Evolutionary conservation across 148 eudicot species (phyloP), one percentile per base, ranked within the genome.

Genomic region (Hydrangea macrophylla): DNA sequence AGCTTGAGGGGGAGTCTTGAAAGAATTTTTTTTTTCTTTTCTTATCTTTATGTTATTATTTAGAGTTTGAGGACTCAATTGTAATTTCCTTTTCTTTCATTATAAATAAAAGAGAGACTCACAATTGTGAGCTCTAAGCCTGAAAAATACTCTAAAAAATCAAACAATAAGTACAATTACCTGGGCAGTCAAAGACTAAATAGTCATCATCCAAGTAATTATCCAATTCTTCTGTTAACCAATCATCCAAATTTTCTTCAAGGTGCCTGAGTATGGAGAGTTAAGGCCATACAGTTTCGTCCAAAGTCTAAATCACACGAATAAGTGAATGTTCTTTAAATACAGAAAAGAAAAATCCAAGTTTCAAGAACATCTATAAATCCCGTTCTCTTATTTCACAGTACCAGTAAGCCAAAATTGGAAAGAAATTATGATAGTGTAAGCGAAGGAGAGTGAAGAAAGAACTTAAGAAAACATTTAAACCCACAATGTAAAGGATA

Each of bases 141-240:
- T n/a, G n/a, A n/a, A n/a, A n/a, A n/a, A n/a, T n/a, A n/a, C n/a
- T n/a, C n/a, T n/a, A n/a, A n/a, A n/a, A n/a, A n/a, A n/a, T n/a
- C n/a, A n/a, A n/a, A n/a, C 32, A 50, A 55, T 2, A 64, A 11
- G 30, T 26, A 31, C 22, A 60, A 23, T 10, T 74, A 84, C 88
- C 88, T 62, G 99, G 99, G 71, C 97, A 94, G 70, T 94, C 99
- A 64, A 94, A 94, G 58, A 94, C 84, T 69, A 94, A 68, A 70
- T 91, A 91, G 70, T 94, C 99, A 81, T 94, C 99, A 18, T 94
- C 99, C 65, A 81, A 55, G 70, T 85, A 90, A 70, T 84, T 83
- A 17, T 94, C 97, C 72, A 94, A 76, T 67, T 91, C 92, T 55
- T 94, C 97, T 23, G 83, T 74, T 45, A 94, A 84, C 99, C 96